phyloP scores from a whole-genome alignment of 306 rosid species.

The Elaeagnus macrophylla region DNA sequence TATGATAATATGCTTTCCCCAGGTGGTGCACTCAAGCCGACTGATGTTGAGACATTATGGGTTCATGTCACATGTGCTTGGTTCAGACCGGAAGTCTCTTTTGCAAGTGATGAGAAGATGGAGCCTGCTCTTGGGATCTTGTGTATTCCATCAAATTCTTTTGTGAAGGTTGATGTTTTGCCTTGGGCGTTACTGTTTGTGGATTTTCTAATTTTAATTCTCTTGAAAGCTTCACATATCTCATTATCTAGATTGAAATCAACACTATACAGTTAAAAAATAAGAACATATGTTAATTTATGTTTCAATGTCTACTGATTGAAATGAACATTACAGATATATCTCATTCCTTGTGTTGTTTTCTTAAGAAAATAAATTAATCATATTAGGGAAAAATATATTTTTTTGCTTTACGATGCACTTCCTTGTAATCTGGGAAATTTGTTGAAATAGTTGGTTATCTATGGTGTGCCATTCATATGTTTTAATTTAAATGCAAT shows the following conservation, averaged over 20 bases:
- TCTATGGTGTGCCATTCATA: neutral
- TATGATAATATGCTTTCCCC: slow-evolving; percentile 9
- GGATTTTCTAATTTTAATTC: slow-evolving; percentile 5
- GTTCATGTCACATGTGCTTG: slow-evolving; percentile 95
- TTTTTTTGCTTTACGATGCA: too few species aligned
- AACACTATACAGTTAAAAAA: too few species aligned
- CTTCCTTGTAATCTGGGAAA: too few species aligned
- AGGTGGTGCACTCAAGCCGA: slow-evolving; percentile 74
- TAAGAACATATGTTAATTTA: too few species aligned
- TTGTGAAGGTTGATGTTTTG: slow-evolving; percentile 58
- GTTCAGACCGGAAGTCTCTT: slow-evolving; percentile 89
- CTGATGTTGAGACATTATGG: slow-evolving; percentile 40
- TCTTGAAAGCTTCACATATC: slow-evolving; percentile 8
- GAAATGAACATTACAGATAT: too few species aligned
- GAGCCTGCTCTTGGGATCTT: slow-evolving; percentile 93
- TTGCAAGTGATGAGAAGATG: slow-evolving; percentile 87
- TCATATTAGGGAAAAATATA: too few species aligned
- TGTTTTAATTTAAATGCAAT: slow-evolving; percentile 10
- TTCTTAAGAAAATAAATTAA: too few species aligned
- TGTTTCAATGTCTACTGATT: too few species aligned
- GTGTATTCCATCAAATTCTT: slow-evolving; percentile 92
- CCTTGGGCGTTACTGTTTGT: neutral
- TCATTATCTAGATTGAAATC: slow-evolving; percentile 1
- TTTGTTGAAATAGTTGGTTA: too few species aligned
- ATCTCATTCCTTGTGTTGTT: too few species aligned